These are phyloP conservation scores for Hypoxylon fuscum DNA, from an alignment of 495 filamentous ascomycete species.

Conservation along the genomic window DNA sequence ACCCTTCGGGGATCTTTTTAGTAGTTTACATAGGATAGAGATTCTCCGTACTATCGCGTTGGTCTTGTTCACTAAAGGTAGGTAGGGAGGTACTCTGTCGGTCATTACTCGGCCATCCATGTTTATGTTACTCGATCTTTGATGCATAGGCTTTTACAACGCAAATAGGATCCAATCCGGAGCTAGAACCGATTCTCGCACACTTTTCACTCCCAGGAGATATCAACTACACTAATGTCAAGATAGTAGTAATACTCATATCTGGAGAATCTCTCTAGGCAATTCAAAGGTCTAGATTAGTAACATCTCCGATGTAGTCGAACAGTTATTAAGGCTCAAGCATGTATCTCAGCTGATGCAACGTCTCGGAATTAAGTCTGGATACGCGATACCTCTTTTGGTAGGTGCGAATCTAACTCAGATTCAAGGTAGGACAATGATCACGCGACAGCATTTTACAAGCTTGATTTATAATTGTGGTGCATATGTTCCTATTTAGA, in stretches of 20 bases:
- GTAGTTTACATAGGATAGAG: too few species aligned
- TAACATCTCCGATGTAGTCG: not conserved
- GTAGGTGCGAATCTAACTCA: not conserved
- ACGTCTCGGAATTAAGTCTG: not conserved
- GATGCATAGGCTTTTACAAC: too few species aligned
- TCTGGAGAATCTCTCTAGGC: not conserved
- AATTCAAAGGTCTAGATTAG: too few species aligned
- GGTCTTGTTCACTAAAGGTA: too few species aligned
- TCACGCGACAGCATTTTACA: not conserved
- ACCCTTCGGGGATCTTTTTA: too few species aligned
- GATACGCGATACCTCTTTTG: not conserved
- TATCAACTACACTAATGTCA: not conserved
- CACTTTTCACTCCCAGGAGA: not conserved
- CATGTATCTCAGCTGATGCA: not conserved
- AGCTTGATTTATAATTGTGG: not conserved
- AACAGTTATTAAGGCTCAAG: not conserved
- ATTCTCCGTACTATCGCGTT: too few species aligned
- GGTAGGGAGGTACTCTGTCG: too few species aligned
- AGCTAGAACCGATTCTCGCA: not conserved
- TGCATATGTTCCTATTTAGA: not conserved
- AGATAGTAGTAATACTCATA: not conserved
- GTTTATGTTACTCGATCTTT: too few species aligned
- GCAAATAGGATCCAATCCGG: not conserved
- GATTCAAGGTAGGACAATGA: not conserved
- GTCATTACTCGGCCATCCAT: too few species aligned